Percentiles rank a stretch among this genome's conserved stretches.
Evolutionary conservation across 139 green algal genomes (phyloP).

Genomic region (Chlamydomonas asymmetrica): DNA sequence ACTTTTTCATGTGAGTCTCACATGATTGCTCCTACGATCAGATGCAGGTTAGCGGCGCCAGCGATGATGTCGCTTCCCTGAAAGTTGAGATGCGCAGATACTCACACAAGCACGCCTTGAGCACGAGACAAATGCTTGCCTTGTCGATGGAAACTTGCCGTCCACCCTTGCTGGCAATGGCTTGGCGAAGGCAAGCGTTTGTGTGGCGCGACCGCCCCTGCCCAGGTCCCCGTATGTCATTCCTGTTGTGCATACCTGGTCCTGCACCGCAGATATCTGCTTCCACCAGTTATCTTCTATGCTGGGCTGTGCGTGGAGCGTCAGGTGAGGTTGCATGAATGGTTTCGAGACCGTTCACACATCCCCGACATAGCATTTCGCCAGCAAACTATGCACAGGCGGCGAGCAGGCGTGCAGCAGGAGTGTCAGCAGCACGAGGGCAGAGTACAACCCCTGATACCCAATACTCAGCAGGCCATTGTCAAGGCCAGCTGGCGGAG

Average conservation of each 20-base stretch:
- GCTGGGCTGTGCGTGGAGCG: slow-evolving; percentile 81
- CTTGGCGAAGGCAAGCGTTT: background rate
- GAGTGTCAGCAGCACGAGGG: no score
- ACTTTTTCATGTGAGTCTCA: slow-evolving; percentile 42
- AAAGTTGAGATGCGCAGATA: no score
- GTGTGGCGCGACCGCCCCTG: background rate
- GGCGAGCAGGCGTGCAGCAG: no score
- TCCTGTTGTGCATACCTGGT: background rate
- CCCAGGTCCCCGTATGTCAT: background rate
- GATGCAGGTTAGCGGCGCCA: background rate
- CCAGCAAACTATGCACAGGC: no score
- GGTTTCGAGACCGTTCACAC: no score
- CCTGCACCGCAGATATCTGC: slow-evolving; percentile 54
- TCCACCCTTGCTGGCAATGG: background rate
- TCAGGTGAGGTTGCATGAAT: slow-evolving; percentile 30
- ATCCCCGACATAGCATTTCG: no score
- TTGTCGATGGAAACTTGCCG: background rate
- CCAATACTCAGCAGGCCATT: no score
- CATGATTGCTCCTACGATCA: background rate
- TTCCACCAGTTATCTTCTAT: slow-evolving; percentile 88
- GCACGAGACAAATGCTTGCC: background rate
- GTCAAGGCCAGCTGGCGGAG: no score
- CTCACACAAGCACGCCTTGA: no score
- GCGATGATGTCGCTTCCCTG: background rate
- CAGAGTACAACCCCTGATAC: no score